Percentiles rank a stretch among this genome's conserved stretches.
phyloP scores from a whole-genome alignment of 768 basidiomycete species.

The Auriscalpium microsporum region DNA sequence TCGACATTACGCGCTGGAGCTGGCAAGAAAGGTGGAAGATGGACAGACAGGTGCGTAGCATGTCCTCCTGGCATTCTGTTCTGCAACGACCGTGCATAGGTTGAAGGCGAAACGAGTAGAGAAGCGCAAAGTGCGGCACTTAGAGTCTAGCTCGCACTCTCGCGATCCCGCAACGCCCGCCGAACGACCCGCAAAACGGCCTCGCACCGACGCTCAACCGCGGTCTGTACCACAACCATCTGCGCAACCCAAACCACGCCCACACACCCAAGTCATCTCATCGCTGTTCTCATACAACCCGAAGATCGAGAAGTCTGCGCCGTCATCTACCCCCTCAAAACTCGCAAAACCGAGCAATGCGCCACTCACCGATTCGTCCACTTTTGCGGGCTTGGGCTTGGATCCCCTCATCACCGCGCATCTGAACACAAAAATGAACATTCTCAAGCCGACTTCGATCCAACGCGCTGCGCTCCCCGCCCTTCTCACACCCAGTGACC shows the following conservation, averaged over 20 bases:
- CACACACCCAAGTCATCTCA: slow-evolving; percentile 10
- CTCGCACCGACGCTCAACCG: slow-evolving; percentile 2
- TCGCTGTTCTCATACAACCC: slow-evolving; percentile 86
- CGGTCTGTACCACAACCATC: background rate
- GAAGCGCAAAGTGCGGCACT: slow-evolving; percentile 8
- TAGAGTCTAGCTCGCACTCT: background rate
- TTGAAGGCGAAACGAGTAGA: slow-evolving; percentile 12
- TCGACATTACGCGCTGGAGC: background rate
- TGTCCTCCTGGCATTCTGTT: background rate
- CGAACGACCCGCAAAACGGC: slow-evolving; percentile 7
- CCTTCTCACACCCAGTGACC: slow-evolving; percentile 42
- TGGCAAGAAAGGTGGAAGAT: slow-evolving; percentile 10
- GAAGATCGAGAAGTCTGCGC: slow-evolving; percentile 40
- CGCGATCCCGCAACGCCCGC: background rate
- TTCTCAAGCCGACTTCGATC: slow-evolving; percentile 82
- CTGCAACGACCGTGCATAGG: slow-evolving; percentile 1
- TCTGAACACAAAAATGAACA: slow-evolving; percentile 69
- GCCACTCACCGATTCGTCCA: slow-evolving; percentile 64
- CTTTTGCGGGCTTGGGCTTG: slow-evolving; percentile 77
- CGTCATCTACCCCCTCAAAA: slow-evolving; percentile 17
- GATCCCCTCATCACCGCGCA: slow-evolving; percentile 74
- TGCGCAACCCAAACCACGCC: slow-evolving; percentile 5
- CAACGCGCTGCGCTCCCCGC: slow-evolving; percentile 65
- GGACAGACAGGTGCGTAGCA: slow-evolving; percentile 15
- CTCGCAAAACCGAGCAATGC: slow-evolving; percentile 68